Evolutionary conservation across 192 early-diverging fungal species (phyloP).

Genomic region (Linnemannia exigua): DNA sequence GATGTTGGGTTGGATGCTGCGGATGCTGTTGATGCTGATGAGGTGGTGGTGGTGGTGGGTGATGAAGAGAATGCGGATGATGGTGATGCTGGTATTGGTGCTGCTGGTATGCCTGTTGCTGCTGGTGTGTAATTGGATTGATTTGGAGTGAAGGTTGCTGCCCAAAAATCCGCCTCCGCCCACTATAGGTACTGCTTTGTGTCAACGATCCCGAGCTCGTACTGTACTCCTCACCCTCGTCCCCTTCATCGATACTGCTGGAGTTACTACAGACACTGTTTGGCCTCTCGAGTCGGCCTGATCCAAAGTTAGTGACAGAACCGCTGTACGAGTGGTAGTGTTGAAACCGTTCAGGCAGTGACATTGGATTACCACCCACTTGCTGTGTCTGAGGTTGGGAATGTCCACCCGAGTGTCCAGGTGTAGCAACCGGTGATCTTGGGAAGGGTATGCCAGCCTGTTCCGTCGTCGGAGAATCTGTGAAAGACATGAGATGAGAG

Average conservation of each 20-base stretch:
- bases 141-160: conserved; percentile 21
- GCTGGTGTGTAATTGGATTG: not conserved
- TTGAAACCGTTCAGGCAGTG: conserved; percentile 44
- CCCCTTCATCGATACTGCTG: conserved; percentile 46
- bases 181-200: conserved; percentile 34
- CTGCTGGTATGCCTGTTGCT: conserved; percentile 8
- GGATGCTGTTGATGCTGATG: conserved; percentile 1
- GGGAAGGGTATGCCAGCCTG: conserved; percentile 38
- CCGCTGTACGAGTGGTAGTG: conserved; percentile 28
- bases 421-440: conserved; percentile 18
- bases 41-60: conserved; percentile 5
- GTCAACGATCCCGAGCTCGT: conserved; percentile 38
- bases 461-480: conserved; percentile 43
- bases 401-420: conserved; percentile 10
- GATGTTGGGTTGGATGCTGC: not conserved
- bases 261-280: conserved; percentile 50
- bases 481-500: not conserved
- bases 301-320: conserved; percentile 16
- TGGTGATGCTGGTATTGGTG: conserved; percentile 17
- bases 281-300: conserved; percentile 29
- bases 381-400: conserved; percentile 7
- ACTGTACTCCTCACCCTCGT: conserved; percentile 33
- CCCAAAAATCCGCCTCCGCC: conserved; percentile 31
- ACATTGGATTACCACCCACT: conserved; percentile 10
- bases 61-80: not conserved